Conservation (phyloP, 345 rosid genomes). For the Erucastrum elatum region DNA sequence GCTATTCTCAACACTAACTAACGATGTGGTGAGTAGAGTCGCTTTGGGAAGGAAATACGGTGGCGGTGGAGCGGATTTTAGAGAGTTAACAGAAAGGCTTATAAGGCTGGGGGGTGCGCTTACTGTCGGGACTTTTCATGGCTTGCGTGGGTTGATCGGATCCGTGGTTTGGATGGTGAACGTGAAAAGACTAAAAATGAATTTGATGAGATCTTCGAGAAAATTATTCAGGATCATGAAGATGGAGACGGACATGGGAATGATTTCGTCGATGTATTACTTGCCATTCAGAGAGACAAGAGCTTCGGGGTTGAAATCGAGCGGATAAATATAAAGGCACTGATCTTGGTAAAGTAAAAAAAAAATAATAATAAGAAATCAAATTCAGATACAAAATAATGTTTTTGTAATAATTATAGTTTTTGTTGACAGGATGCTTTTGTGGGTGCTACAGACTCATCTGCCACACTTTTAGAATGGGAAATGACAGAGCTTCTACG, state of each 20-base stretch:
- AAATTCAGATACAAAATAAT: neutral
- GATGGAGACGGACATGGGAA: neutral
- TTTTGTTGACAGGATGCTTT: no score
- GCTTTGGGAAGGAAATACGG: constrained; percentile 53
- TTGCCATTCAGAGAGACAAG: constrained; percentile 35
- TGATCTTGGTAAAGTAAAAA: constrained; percentile 40
- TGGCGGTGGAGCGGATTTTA: constrained; percentile 41
- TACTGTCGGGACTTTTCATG: constrained; percentile 30
- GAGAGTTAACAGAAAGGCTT: constrained; percentile 2
- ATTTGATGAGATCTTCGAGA: constrained; percentile 34
- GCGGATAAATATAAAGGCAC: constrained; percentile 38
- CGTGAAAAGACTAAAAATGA: constrained; percentile 25
- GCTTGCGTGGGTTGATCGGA: constrained; percentile 12
- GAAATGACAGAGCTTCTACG: neutral
- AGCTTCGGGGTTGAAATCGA: constrained; percentile 35
- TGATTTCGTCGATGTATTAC: constrained; percentile 32
- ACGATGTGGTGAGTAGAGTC: constrained; percentile 49
- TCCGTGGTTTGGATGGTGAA: constrained; percentile 26
- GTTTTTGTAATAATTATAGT: no score
- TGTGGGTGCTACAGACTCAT: no score
- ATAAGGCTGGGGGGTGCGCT: constrained; percentile 37
- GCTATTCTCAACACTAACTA: constrained; percentile 30
- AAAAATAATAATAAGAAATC: neutral
- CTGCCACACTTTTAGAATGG: neutral
- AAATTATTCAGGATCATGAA: constrained; percentile 28